Evolutionary conservation across 208 protist species (phyloP).

Genomic region (Leishmania arabica): DNA sequence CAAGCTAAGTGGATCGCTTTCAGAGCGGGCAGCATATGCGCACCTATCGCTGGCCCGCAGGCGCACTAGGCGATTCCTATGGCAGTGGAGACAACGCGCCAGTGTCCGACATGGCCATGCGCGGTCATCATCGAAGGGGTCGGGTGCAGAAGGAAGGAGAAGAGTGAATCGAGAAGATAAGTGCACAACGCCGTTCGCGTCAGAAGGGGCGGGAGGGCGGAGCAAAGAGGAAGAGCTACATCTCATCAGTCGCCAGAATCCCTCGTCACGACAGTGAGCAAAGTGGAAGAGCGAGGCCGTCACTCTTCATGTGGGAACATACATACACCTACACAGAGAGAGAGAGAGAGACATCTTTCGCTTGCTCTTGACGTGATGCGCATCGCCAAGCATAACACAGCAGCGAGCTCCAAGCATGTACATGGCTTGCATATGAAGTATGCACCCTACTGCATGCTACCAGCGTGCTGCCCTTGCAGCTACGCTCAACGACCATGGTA

Average conservation of each 20-base stretch:
- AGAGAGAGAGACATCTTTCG: not conserved
- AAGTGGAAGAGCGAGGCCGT: not conserved
- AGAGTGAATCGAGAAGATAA: not conserved
- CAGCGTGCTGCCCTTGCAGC: not conserved
- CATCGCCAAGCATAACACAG: not conserved
- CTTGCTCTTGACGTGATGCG: not conserved
- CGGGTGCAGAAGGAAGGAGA: not conserved
- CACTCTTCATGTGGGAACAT: not conserved
- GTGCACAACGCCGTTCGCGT: not conserved
- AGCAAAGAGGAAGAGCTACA: not conserved
- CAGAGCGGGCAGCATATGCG: not conserved
- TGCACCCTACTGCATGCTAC: not conserved
- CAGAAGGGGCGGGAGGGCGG: not conserved
- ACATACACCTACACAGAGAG: not conserved
- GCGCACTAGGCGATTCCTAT: not conserved
- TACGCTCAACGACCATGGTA: not conserved
- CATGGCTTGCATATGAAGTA: too few relatives aligned
- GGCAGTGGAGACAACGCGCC: not conserved
- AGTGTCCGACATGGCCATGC: not conserved
- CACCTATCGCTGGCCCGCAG: too few relatives aligned
- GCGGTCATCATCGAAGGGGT: too few relatives aligned
- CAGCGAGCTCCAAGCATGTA: not conserved
- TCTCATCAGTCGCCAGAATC: not conserved
- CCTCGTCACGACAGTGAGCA: not conserved
- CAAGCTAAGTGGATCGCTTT: not conserved